Percentiles rank a stretch among this genome's conserved stretches.
phyloP scores from a whole-genome alignment of 169 alveolate species.

The Cyclospora cayetanensis region DNA sequence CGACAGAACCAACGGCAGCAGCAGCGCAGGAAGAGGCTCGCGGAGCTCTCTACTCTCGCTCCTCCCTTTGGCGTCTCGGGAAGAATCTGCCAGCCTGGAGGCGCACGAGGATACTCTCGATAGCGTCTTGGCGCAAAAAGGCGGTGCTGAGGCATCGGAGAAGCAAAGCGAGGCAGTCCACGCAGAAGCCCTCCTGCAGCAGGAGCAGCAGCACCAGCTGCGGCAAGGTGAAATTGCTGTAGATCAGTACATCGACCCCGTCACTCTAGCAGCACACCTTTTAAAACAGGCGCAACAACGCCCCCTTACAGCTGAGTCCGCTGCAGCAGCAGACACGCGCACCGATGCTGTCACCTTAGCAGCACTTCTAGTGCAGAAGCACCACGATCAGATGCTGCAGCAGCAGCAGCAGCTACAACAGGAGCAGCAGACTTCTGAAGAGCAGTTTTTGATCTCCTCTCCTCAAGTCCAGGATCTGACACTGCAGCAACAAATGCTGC shows the following conservation, averaged over 20 bases:
- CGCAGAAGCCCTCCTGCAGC: conserved; percentile 26
- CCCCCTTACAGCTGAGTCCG: not conserved
- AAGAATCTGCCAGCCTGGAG: not conserved
- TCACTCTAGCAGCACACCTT: too few relatives aligned
- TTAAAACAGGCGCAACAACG: too few relatives aligned
- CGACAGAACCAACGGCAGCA: conserved; percentile 16
- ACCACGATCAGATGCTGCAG: not conserved
- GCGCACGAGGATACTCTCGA: too few relatives aligned
- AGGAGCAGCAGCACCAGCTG: not conserved
- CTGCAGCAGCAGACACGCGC: not conserved
- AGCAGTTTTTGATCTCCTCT: not conserved
- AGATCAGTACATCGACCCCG: too few relatives aligned
- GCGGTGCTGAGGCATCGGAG: too few relatives aligned
- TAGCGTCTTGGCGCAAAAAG: too few relatives aligned
- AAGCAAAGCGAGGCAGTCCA: too few relatives aligned
- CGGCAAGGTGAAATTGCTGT: too few relatives aligned
- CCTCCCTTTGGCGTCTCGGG: not conserved
- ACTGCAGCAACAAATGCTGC: not conserved
- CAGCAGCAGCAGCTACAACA: conserved; percentile 2
- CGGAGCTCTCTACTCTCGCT: not conserved
- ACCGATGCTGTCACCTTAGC: not conserved
- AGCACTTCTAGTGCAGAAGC: not conserved
- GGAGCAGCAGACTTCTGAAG: not conserved
- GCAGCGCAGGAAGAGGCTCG: not conserved
- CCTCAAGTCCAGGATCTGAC: not conserved